Evolutionary conservation across 805 yeast genomes (phyloP).

Genomic region (Starmerella bombi): DNA sequence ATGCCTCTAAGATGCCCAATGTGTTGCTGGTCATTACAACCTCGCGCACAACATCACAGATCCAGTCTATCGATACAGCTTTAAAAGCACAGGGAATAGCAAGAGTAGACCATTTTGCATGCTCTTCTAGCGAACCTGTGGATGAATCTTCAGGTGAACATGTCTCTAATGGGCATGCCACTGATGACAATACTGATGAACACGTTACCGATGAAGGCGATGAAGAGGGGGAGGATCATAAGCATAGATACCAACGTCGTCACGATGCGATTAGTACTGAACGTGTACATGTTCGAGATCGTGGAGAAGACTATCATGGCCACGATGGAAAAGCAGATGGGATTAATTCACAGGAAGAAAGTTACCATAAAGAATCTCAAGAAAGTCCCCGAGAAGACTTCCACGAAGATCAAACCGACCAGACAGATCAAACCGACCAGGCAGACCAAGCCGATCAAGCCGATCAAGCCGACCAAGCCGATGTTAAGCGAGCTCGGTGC

Average conservation of each 20-base stretch:
- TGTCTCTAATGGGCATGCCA: neutral
- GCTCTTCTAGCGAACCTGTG: slow-evolving; percentile 3
- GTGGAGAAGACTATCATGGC: neutral
- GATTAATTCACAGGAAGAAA: neutral
- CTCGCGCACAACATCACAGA: slow-evolving; percentile 8
- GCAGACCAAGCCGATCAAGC: neutral
- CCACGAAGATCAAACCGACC: neutral
- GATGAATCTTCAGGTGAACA: neutral
- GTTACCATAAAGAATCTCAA: neutral
- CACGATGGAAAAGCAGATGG: neutral
- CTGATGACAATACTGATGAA: neutral
- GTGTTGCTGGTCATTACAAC: slow-evolving; percentile 18
- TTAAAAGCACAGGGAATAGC: slow-evolving; percentile 11
- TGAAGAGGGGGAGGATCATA: neutral
- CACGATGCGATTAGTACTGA: too few relatives aligned
- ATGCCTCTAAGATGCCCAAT: neutral
- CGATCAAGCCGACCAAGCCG: neutral
- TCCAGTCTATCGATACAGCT: slow-evolving; percentile 7
- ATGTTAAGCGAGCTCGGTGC: too few relatives aligned
- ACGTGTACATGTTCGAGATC: too few relatives aligned
- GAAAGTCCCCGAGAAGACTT: neutral
- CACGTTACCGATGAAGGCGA: neutral
- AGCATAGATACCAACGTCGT: too few relatives aligned
- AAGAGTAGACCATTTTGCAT: slow-evolving; percentile 13
- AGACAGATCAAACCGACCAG: neutral